Base-by-base conservation (phyloP, 352 stramenopile genomes). In the Pythium guiyangense region DNA sequence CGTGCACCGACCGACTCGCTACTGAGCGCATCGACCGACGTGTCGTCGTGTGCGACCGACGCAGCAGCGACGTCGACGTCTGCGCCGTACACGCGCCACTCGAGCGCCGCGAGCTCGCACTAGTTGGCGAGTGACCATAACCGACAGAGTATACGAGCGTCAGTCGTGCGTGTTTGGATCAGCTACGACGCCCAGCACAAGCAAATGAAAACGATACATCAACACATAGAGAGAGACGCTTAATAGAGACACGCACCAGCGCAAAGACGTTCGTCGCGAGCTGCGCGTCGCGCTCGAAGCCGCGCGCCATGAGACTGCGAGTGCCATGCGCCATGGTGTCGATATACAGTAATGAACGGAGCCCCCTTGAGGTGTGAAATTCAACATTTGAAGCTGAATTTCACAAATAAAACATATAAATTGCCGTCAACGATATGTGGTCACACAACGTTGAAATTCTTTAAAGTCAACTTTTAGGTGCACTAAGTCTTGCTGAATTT, bases 51-150 rank as follows among this genome's bases (percentile, higher is more conserved):
- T 6, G 37, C 37, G n/a, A 15, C 49, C 12, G 18, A 12, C 1
- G 45, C 52, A 22, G 29, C 45, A n/a, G 18, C 31, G 20, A 20
- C 14, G 49, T 29, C 10, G 22, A 43, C 27, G 20, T 57, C 57
- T 3, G 63, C 58, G 46, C 49, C 43, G 49, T 79, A 86, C 27
- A 81, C 73, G 45, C 77, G 74, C 76, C 76, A 86, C 60, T 84
- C 59, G 18, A 86, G 58, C 42, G 67, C 70, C 22, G 62, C 42
- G 40, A 86, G 48, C 15, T 79, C 61, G 27, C 76, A 79, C 76
- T 86, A n/a, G n/a, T n/a, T n/a, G n/a, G n/a, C n/a, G n/a, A n/a
- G n/a, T n/a, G n/a, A n/a, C n/a, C n/a, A 29, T 35, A 27, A 56
- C 4, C 18, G 10, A 34, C 31, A 14, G n/a, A 44, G 43, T n/a